Evolutionary conservation across 306 rosid genomes (phyloP), one percentile per base, ranked within the genome.

Genomic region (Astragalus membranaceus): DNA sequence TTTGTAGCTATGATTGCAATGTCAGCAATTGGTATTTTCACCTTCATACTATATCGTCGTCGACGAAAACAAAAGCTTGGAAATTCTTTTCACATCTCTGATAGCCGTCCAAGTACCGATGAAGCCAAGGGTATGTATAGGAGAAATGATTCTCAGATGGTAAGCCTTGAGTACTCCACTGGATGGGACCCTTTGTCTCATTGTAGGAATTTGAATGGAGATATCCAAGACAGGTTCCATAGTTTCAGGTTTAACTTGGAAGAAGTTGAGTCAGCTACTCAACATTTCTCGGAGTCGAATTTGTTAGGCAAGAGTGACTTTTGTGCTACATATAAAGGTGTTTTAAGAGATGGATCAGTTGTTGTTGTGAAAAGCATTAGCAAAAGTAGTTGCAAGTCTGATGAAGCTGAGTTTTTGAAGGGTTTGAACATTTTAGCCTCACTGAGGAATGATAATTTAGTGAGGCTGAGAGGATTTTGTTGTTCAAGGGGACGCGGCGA

Each of bases 211-310:
- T 76, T 91, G 69, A 85, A 75, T 54, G 84, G 73, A 1, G 79
- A 58, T 8, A 67, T 56, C 9, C 83, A 84, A 35, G 91, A 86
- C 12, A 73, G 67, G 12, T 83, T 92, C 75, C 86, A 81, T 58
- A 85, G 80, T 77, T 92, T 86, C 58, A 85, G 84, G 81, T 88
- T 89, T 85, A 89, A 89, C 76, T 75, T 89, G 81, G 98, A 92
- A 16, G 98, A 92, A 84, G 86, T 89, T 36, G 98, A 89, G 84
- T 81, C 95, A 1, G 95, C 98, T 10, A 89, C 98, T 7, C 96
- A 89, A 23, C 88, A 89, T 75, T 92, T 92, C 80, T 92, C 96
- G 0, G 96, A 83, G 82, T 15, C 68, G 67, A 89, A 89, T 75
- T 47, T 92, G 66, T 80, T 92, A 90, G 95, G 90, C 0, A 92